These are phyloP conservation scores for Cicer pinnatifidum DNA, from an alignment of 306 rosid species.

Conservation along the genomic window DNA sequence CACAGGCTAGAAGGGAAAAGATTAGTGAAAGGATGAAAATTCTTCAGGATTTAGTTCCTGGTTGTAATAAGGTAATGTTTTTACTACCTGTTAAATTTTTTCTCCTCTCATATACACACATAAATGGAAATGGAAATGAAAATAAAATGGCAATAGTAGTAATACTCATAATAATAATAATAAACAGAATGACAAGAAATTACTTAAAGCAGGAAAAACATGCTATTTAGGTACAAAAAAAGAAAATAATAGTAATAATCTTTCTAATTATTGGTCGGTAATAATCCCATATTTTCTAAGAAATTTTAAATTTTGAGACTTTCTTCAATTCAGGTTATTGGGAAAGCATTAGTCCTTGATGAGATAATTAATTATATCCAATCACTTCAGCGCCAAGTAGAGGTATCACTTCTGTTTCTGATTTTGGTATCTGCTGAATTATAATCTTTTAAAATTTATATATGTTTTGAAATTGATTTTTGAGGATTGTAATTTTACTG, in stretches of 20 bases:
- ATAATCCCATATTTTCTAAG: neutral
- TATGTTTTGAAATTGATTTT: conserved; percentile 5
- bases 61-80: conserved; percentile 80
- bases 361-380: conserved; percentile 92
- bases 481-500: conserved; percentile 24
- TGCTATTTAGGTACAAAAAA: neutral
- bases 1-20: conserved; percentile 92
- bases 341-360: conserved; percentile 94
- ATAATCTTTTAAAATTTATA: neutral
- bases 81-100: conserved; percentile 5
- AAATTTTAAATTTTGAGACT: conserved; percentile 12
- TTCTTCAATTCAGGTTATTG: conserved; percentile 71
- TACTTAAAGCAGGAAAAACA: neutral
- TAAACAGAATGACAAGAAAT: neutral
- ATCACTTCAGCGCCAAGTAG: conserved; percentile 90
- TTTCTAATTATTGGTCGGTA: conserved; percentile 4
- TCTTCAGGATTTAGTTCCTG: conserved; percentile 95
- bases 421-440: conserved; percentile 16
- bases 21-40: conserved; percentile 93
- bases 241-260: neutral
- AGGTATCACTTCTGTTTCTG: conserved; percentile 54
- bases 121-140: neutral
- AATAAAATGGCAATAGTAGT: neutral
- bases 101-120: neutral
- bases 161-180: neutral